phyloP scores from a whole-genome alignment of 345 rosid species.

The Alliaria petiolata region DNA sequence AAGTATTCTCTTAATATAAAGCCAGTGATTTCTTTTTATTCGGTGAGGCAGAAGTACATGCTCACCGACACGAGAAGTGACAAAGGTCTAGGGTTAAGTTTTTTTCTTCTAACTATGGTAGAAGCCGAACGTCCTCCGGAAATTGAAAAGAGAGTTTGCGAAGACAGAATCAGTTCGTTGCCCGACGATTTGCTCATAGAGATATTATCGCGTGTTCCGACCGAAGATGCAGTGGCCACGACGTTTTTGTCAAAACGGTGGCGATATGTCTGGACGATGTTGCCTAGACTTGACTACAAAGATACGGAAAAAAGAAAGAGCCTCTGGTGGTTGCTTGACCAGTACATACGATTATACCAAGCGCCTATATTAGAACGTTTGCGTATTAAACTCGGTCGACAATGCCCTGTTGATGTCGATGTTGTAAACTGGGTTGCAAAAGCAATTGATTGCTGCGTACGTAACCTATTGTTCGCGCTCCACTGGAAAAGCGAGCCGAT shows the following conservation, averaged over 20 bases:
- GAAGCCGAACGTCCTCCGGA: background rate
- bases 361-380: background rate
- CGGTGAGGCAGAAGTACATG: too few species aligned
- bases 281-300: background rate
- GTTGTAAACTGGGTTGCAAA: background rate
- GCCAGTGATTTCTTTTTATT: too few species aligned
- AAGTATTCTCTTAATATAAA: too few species aligned
- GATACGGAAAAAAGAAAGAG: background rate
- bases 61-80: background rate
- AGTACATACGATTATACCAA: background rate
- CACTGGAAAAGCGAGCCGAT: background rate
- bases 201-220: background rate
- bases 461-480: background rate
- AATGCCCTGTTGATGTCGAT: background rate
- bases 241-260: background rate
- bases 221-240: background rate
- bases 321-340: background rate
- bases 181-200: background rate
- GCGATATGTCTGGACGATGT: background rate
- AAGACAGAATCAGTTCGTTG: background rate
- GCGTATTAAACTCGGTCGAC: background rate
- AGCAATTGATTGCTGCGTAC: background rate
- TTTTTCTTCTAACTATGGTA: background rate
- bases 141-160: background rate
- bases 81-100: background rate